Conservation (phyloP, 2,329 filamentous ascomycete genomes). For the Fusarium nematophilum region DNA sequence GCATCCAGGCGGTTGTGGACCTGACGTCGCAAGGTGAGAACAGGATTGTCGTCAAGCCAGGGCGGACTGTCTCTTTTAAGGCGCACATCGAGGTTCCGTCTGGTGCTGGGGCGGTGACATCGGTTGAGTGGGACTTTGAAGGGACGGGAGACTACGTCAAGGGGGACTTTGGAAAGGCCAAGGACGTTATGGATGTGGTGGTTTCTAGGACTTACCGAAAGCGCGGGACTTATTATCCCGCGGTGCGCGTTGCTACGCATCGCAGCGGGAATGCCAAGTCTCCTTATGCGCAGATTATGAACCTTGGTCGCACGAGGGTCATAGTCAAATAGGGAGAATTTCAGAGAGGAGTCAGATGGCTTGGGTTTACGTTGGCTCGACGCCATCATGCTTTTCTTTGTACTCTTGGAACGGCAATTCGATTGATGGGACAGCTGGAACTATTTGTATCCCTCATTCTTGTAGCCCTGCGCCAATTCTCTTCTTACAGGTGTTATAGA, state of each 20-base stretch:
- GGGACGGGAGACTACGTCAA: not conserved
- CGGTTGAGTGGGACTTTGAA: conserved; percentile 1
- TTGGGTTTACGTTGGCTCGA: no score
- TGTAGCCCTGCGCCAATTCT: no score
- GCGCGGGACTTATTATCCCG: not conserved
- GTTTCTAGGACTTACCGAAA: not conserved
- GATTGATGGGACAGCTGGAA: no score
- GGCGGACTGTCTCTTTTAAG: not conserved
- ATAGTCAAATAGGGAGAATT: no score
- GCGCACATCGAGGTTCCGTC: not conserved
- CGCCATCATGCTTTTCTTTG: no score
- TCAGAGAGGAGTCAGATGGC: no score
- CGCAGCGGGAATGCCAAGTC: not conserved
- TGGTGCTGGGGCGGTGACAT: not conserved
- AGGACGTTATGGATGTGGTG: not conserved
- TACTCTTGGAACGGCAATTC: no score
- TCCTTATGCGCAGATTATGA: not conserved
- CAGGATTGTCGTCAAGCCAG: not conserved
- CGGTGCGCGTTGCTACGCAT: not conserved
- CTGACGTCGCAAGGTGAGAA: not conserved
- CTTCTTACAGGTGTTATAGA: no score
- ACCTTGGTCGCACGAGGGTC: not conserved
- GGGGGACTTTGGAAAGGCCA: not conserved
- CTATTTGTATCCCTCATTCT: no score
- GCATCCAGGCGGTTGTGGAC: no score